Base-by-base conservation (phyloP, 164 flowering plant genomes). In the Cinnamomum micranthum region DNA sequence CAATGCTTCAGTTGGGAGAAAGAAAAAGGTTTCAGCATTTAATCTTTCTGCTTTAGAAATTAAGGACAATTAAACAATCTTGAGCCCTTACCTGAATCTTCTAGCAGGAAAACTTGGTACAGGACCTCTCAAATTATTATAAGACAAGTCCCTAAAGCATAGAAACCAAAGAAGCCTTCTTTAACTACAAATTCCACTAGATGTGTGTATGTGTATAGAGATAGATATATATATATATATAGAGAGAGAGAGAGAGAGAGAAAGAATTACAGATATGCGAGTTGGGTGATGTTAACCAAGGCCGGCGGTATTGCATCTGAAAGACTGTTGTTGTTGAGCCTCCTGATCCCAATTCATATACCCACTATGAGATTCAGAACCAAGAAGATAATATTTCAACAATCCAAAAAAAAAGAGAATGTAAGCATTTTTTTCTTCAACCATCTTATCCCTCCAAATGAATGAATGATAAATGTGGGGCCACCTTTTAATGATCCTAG, bases 291-390 rank as follows among this genome's bases (percentile, higher is more conserved):
- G 82, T 91, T 88, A 2, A 86, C 86, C 83, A 94, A 76, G 5
- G 88, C 82, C 75, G 68, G 20, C 3, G 99, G 99, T 65, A 91
- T 78, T 78, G 83, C 74, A 67, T 98, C 99, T 60, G 91, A 79
- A 23, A 96, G 87, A 87, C 90, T 89, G 80, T 96, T 96, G 71
- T 94, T 96, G 81, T 91, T 96, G 33, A 96, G 88, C 89, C 97
- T 89, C 98, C 99, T 96, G 77, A 41, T 73, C 59, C 31, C 79
- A 84, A 80, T 70, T 76, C 59, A 74, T 69, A 65, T 75, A 73
- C 20, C 65, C 77, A 78, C 62, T 68, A 77, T 76, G 75, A 77
- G 77, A 70, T 50, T 67, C 35, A 76, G 22, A 66, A 55, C n/a
- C 78, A 31, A 14, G 58, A 47, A 69, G 5, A 7, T 28, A 67